phyloP scores from a whole-genome alignment of 805 yeast species.

The Cyberlindnera sargentensis region DNA sequence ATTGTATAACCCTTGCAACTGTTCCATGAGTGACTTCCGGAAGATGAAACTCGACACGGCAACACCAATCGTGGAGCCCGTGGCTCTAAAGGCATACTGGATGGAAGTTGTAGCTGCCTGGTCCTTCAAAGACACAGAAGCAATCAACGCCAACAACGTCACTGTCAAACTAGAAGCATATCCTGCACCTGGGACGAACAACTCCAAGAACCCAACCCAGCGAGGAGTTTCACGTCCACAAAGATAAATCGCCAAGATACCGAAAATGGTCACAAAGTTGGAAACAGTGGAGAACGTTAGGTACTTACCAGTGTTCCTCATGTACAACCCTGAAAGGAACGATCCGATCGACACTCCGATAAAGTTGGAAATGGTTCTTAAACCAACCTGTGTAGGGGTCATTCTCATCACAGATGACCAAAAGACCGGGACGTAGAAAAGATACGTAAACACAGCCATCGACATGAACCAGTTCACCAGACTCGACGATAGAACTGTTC shows the following conservation, averaged over 20 bases:
- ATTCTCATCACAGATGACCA: constrained; percentile 47
- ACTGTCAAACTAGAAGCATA: constrained; percentile 64
- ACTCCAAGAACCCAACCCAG: constrained; percentile 35
- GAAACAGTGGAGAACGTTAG: constrained; percentile 37
- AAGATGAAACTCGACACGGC: constrained; percentile 61
- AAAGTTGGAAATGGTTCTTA: constrained; percentile 51
- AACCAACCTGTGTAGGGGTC: constrained; percentile 50
- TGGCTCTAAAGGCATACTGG: constrained; percentile 80
- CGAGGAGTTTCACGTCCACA: constrained; percentile 21
- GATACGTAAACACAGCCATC: constrained; percentile 55
- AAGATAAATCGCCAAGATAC: constrained; percentile 32
- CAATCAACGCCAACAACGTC: constrained; percentile 65
- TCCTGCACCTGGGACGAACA: constrained; percentile 55
- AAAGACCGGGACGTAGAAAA: constrained; percentile 68
- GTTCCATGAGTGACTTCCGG: constrained; percentile 36
- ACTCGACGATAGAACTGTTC: constrained; percentile 58
- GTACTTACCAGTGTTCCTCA: constrained; percentile 64
- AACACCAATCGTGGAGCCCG: constrained; percentile 83
- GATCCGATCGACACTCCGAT: constrained; percentile 65
- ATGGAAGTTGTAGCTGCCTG: constrained; percentile 88
- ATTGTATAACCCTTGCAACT: constrained; percentile 22
- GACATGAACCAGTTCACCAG: constrained; percentile 62
- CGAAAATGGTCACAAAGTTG: constrained; percentile 39
- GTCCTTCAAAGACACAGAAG: constrained; percentile 58
- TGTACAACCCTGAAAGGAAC: constrained; percentile 55